Conservation (phyloP, 176 grass and related monocot species). For the Phoenix roebelenii region DNA sequence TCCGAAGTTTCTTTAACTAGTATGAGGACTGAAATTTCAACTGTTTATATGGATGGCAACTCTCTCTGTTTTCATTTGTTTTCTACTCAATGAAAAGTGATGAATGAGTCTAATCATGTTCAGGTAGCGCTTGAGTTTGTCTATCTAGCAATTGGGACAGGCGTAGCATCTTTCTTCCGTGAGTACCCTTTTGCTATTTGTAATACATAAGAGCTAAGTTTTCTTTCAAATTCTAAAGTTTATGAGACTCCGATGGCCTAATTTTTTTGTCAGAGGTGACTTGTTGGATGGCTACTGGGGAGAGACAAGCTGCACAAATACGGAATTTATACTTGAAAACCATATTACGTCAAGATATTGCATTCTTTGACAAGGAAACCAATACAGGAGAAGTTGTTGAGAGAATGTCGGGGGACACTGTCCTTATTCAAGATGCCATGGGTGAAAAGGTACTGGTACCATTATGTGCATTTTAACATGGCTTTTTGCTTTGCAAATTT, state of each 20-base stretch:
- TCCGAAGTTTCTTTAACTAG: too few species aligned
- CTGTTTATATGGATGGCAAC: too few species aligned
- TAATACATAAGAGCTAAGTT: not conserved
- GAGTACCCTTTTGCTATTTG: constrained; percentile 25
- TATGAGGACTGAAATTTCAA: too few species aligned
- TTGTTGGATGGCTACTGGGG: constrained; percentile 97
- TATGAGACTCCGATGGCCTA: not conserved
- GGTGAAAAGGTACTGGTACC: constrained; percentile 65
- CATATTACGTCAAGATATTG: constrained; percentile 90
- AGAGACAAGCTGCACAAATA: constrained; percentile 88
- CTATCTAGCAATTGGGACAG: constrained; percentile 66
- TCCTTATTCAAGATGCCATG: constrained; percentile 99
- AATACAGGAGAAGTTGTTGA: constrained; percentile 91
- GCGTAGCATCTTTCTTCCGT: constrained; percentile 86
- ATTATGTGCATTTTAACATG: not conserved
- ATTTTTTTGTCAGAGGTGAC: constrained; percentile 60
- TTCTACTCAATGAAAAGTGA: not conserved
- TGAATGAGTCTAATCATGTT: not conserved
- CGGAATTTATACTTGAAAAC: constrained; percentile 91
- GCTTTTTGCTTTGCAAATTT: not conserved
- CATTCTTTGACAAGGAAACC: constrained; percentile 93
- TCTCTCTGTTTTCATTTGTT: too few species aligned
- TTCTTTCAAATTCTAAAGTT: not conserved
- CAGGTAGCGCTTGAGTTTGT: constrained; percentile 68
- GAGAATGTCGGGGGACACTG: constrained; percentile 94